A percentile compares a stretch with the other conserved stretches of the same genome.
phyloP scores from a whole-genome alignment of 2,329 filamentous ascomycete genomes.

The Colletotrichum kahawae region DNA sequence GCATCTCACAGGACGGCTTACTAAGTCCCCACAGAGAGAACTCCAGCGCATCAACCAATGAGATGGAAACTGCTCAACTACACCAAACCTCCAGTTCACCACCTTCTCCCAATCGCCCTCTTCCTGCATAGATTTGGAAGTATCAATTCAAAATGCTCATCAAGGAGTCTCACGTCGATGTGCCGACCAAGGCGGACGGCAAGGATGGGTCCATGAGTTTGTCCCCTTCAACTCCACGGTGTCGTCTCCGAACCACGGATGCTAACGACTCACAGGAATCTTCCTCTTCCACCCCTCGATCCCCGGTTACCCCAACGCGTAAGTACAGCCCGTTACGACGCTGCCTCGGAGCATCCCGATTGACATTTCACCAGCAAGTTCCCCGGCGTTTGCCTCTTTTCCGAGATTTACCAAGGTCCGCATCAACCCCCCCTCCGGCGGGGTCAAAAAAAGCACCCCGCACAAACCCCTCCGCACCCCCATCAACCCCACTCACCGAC shows the following conservation, averaged over 20 bases:
- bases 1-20: not conserved
- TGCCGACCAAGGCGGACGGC: conserved; percentile 55
- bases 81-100: not conserved
- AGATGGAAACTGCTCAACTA: conserved; percentile 10
- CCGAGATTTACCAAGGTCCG: conserved; percentile 93
- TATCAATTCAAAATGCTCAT: conserved; percentile 49
- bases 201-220: conserved; percentile 60
- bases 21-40: conserved; percentile 10
- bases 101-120: not conserved
- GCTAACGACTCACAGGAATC: conserved; percentile 64
- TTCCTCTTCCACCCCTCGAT: conserved; percentile 89
- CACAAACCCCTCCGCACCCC: conserved; percentile 3
- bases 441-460: not conserved
- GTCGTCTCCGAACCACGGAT: not conserved
- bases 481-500: not conserved
- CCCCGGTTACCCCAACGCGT: conserved; percentile 85
- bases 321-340: conserved; percentile 34
- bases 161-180: conserved; percentile 57
- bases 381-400: conserved; percentile 87
- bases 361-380: conserved; percentile 57
- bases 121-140: rapidly evolving
- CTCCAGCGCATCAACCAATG: not conserved
- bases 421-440: not conserved
- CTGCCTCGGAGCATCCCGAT: not conserved
- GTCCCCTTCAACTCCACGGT: not conserved